A percentile compares a stretch with the other conserved stretches of the same genome.
Evolutionary conservation across 208 protist species (phyloP).

Genomic region (Leishmania turanica): DNA sequence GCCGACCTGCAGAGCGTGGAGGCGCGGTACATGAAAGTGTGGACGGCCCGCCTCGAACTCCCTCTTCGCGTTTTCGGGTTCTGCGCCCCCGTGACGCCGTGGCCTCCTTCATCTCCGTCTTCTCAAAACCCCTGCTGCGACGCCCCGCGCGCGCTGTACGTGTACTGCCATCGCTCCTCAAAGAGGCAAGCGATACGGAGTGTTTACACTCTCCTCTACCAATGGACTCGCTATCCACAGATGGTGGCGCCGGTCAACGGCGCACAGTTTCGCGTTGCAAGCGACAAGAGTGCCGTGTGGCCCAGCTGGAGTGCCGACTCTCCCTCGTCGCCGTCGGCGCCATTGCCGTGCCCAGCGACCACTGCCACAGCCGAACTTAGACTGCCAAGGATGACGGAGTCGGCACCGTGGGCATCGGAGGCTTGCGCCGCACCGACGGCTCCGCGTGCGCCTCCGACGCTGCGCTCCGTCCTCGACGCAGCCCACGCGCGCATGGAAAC

Average conservation of each 20-base stretch:
- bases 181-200: conserved; percentile 2
- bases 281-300: neutral
- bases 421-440: no score
- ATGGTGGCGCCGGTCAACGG: neutral
- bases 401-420: neutral
- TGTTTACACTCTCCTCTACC: conserved; percentile 2
- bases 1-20: conserved; percentile 8
- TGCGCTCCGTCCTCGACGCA: conserved; percentile 9
- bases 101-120: neutral
- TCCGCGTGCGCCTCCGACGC: neutral
- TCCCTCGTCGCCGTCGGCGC: neutral
- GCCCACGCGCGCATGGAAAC: conserved; percentile 4
- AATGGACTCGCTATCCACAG: conserved; percentile 10
- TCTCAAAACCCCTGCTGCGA: neutral
- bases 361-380: neutral
- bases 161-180: conserved; percentile 2
- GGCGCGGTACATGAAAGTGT: neutral
- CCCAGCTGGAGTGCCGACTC: neutral
- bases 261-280: neutral
- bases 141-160: neutral
- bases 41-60: conserved; percentile 9
- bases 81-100: no score
- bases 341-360: neutral
- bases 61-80: conserved; percentile 9
- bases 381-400: neutral